Evolutionary conservation across 768 basidiomycete species (phyloP).

Genomic region (Rhizopogon roseolus): DNA sequence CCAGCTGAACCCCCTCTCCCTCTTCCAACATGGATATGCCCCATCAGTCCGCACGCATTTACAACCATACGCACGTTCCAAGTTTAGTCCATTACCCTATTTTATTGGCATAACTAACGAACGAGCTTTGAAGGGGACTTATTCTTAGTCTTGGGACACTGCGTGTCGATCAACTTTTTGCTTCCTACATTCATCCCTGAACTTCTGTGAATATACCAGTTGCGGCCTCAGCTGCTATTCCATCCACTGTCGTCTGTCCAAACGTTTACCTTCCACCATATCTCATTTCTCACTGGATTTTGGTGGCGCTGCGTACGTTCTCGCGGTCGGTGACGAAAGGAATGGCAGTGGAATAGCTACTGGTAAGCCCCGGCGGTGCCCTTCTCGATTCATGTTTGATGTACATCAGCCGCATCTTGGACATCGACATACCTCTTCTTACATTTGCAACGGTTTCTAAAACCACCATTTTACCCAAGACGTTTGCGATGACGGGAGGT

Average conservation of each 20-base stretch:
- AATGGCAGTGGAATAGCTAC: constrained; percentile 43
- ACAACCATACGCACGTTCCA: constrained; percentile 26
- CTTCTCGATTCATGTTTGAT: not conserved
- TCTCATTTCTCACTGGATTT: constrained; percentile 39
- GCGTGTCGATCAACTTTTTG: constrained; percentile 7
- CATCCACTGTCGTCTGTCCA: constrained; percentile 25
- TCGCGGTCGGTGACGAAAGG: constrained; percentile 32
- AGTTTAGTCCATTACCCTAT: constrained; percentile 17
- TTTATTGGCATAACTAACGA: not conserved
- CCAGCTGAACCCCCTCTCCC: not conserved
- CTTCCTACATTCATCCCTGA: not conserved
- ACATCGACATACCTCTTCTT: constrained; percentile 41
- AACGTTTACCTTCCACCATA: constrained; percentile 34
- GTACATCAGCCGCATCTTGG: constrained; percentile 29
- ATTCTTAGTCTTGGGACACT: constrained; percentile 27
- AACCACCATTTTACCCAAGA: constrained; percentile 22
- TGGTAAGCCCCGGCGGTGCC: constrained; percentile 7
- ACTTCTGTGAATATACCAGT: constrained; percentile 21
- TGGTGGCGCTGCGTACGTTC: constrained; percentile 39
- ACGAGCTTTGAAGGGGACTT: constrained; percentile 18
- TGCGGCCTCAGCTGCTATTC: constrained; percentile 29
- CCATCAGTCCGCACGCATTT: constrained; percentile 3
- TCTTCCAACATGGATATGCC: not conserved
- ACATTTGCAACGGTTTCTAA: constrained; percentile 29
- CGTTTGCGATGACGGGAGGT: constrained; percentile 30